Conservation (phyloP, 1,284 basidiomycete genomes). For the Ustilago trichophora region DNA sequence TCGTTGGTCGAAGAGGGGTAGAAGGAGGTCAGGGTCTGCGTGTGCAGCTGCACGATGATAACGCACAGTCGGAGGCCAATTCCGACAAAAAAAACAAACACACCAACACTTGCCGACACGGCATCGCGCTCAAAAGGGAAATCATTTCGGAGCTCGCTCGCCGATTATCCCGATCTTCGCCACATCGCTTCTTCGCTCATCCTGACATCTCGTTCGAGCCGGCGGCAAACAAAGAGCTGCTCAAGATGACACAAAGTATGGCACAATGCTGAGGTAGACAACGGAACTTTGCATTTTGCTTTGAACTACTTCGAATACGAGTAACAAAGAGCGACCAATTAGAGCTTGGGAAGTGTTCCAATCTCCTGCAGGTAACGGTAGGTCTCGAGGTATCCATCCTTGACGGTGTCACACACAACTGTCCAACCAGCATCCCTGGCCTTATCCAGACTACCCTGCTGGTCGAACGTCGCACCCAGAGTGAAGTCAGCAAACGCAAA, state of each 20-base stretch:
- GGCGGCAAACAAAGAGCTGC: too few species aligned
- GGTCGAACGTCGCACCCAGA: conserved; percentile 41
- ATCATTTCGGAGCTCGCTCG: too few species aligned
- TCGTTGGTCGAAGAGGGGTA: too few species aligned
- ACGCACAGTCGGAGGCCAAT: not conserved
- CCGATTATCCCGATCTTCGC: too few species aligned
- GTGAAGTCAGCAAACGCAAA: conserved; percentile 45
- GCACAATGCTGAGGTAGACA: too few species aligned
- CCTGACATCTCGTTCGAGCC: too few species aligned
- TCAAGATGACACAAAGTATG: too few species aligned
- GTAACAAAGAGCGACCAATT: not conserved
- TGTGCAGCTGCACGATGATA: not conserved
- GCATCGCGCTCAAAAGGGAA: too few species aligned
- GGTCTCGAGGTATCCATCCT: conserved; percentile 41
- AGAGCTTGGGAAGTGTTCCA: conserved; percentile 27
- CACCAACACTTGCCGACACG: not conserved
- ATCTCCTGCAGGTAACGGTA: conserved; percentile 42
- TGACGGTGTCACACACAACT: conserved; percentile 35
- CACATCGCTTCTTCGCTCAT: too few species aligned
- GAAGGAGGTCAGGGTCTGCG: too few species aligned
- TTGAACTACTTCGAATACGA: too few species aligned
- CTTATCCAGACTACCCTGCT: conserved; percentile 39
- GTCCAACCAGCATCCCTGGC: conserved; percentile 32
- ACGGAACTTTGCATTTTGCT: too few species aligned
- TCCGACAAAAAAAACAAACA: conserved; percentile 3